Percentiles rank a stretch among this genome's conserved stretches.
Conservation (phyloP, 2,329 filamentous ascomycete species). For the Neurospora sp. region DNA sequence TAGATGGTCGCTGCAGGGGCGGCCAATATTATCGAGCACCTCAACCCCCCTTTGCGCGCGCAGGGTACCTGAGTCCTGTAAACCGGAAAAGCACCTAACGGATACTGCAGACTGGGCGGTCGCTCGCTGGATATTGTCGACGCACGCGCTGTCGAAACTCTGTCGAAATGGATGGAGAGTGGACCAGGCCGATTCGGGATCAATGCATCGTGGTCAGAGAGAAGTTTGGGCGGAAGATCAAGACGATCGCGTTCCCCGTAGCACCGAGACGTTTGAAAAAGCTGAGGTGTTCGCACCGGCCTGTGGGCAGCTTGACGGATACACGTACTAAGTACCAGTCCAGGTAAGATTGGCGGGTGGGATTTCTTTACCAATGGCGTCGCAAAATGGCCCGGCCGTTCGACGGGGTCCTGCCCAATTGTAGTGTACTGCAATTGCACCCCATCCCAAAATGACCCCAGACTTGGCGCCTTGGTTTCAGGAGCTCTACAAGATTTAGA, state of each 20-base stretch:
- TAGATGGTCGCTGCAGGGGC: constrained; percentile 9
- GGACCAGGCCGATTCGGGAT: constrained; percentile 4
- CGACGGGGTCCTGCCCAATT: neutral
- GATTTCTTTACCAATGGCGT: neutral
- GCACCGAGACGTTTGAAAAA: constrained; percentile 14
- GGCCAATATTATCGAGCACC: constrained; percentile 4
- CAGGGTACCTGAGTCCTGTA: neutral
- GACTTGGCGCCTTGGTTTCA: neutral
- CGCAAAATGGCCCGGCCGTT: neutral
- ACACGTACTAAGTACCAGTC: neutral
- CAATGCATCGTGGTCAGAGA: constrained; percentile 16
- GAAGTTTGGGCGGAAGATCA: constrained; percentile 2
- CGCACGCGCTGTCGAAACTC: neutral
- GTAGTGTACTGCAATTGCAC: neutral
- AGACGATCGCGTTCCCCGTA: constrained; percentile 9
- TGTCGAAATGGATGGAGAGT: neutral
- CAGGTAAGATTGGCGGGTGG: neutral
- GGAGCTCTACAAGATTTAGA: neutral
- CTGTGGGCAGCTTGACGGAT: constrained; percentile 6
- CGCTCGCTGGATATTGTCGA: neutral
- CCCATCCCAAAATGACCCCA: neutral
- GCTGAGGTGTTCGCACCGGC: constrained; percentile 18
- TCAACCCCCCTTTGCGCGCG: constrained; percentile 11
- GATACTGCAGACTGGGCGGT: neutral
- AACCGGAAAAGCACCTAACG: neutral